Evolutionary conservation across 768 basidiomycete species (phyloP).

Genomic region (Suillus spraguei): DNA sequence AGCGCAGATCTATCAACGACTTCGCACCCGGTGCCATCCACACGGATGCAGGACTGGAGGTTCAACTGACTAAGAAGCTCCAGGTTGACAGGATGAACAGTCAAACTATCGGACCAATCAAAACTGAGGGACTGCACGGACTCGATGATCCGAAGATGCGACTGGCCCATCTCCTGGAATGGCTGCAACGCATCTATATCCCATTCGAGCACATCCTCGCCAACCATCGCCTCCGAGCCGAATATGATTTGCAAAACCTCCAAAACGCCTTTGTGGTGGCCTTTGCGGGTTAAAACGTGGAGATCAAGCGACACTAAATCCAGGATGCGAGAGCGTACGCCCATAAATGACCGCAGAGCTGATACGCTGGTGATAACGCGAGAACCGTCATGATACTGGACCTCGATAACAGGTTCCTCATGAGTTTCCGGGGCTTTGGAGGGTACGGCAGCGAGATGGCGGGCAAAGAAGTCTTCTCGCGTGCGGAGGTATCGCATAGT

Average conservation of each 20-base stretch:
- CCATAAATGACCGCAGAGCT: slow-evolving; percentile 74
- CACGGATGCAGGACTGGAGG: slow-evolving; percentile 67
- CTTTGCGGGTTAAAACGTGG: slow-evolving; percentile 80
- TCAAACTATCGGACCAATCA: slow-evolving; percentile 81
- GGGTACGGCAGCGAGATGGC: slow-evolving; percentile 81
- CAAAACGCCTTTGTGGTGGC: slow-evolving; percentile 69
- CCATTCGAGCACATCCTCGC: slow-evolving; percentile 37
- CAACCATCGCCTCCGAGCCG: slow-evolving; percentile 58
- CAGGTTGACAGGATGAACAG: slow-evolving; percentile 57
- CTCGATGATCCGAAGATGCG: slow-evolving; percentile 84
- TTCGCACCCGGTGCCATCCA: slow-evolving; percentile 75
- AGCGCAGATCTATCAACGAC: slow-evolving; percentile 78
- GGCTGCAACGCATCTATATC: slow-evolving; percentile 54
- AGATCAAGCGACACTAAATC: slow-evolving; percentile 88
- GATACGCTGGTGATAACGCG: slow-evolving; percentile 68
- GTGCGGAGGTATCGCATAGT: slow-evolving; percentile 86
- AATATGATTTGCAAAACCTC: slow-evolving; percentile 85
- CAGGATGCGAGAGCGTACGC: slow-evolving; percentile 81
- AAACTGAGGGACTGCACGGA: slow-evolving; percentile 85
- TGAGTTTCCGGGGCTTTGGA: slow-evolving; percentile 55
- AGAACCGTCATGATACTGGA: slow-evolving; percentile 72
- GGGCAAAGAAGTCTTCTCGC: slow-evolving; percentile 85
- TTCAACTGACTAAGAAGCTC: slow-evolving; percentile 69
- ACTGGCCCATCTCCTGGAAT: slow-evolving; percentile 78
- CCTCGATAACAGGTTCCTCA: slow-evolving; percentile 53